A percentile compares a stretch with the other conserved stretches of the same genome.
These are phyloP conservation scores for Botryotinia narcissicola DNA, from an alignment of 2,329 filamentous ascomycete genomes.

Conservation along the genomic window DNA sequence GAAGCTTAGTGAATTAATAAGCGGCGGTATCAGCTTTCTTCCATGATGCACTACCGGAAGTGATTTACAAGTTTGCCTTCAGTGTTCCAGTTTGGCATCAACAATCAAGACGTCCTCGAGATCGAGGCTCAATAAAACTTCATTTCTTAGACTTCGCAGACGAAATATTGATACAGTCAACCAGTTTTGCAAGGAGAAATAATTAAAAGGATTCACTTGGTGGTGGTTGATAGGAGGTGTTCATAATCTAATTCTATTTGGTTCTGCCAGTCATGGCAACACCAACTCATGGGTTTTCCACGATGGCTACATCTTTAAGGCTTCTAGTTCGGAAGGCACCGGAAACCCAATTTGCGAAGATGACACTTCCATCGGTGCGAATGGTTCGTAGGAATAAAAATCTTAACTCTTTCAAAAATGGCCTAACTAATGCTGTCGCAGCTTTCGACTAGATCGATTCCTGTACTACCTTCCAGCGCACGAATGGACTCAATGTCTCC, in stretches of 20 bases:
- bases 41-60: background rate
- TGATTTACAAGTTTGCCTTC: constrained; percentile 10
- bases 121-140: background rate
- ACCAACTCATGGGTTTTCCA: constrained; percentile 6
- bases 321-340: constrained; percentile 4
- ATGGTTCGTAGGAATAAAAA: constrained; percentile 10
- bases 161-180: background rate
- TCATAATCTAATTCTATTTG: constrained; percentile 11
- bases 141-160: background rate
- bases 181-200: background rate
- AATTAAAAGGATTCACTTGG: background rate
- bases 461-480: constrained; percentile 23
- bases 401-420: background rate
- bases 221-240: constrained; percentile 22
- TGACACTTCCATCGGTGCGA: background rate
- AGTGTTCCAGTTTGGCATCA: constrained; percentile 9
- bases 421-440: constrained; percentile 4
- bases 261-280: constrained; percentile 19
- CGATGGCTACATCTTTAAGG: constrained; percentile 15
- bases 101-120: background rate
- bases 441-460: constrained; percentile 20
- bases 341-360: constrained; percentile 10
- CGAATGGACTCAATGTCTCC: constrained; percentile 6
- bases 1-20: background rate
- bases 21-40: background rate